A percentile compares a stretch with the other conserved stretches of the same genome.
These are phyloP conservation scores for Suillus subalutaceus DNA, from an alignment of 768 basidiomycete genomes.

Conservation along the genomic window DNA sequence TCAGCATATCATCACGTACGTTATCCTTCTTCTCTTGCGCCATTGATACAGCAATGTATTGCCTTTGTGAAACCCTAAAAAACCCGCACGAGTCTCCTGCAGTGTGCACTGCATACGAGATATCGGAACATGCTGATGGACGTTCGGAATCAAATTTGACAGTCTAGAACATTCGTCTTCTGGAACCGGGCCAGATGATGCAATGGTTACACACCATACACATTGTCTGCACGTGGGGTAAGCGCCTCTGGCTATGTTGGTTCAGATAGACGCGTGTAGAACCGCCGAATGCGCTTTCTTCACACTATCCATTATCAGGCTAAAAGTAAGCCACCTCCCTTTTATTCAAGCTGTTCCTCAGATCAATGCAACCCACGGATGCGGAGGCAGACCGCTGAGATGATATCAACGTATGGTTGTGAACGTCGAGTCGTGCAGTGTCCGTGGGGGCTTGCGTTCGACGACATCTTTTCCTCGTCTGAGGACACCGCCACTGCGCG, in stretches of 20 bases:
- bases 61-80: neutral
- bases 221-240: neutral
- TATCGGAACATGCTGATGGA: neutral
- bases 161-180: neutral
- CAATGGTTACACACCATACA: neutral
- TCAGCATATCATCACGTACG: neutral
- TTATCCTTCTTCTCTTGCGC: neutral
- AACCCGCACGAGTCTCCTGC: neutral
- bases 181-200: neutral
- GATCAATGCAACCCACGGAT: constrained; percentile 46
- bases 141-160: neutral
- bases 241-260: neutral
- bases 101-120: neutral
- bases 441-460: constrained; percentile 71
- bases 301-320: neutral
- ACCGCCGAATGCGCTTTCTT: neutral
- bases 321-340: neutral
- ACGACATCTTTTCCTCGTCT: constrained; percentile 85
- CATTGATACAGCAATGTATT: constrained; percentile 1
- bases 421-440: constrained; percentile 79
- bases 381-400: constrained; percentile 82
- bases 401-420: constrained; percentile 79
- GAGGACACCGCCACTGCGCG: constrained; percentile 72
- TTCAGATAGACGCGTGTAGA: neutral
- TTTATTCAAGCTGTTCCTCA: neutral